phyloP scores from a whole-genome alignment of 192 early-diverging fungal species.

The Coemansia sp. region DNA sequence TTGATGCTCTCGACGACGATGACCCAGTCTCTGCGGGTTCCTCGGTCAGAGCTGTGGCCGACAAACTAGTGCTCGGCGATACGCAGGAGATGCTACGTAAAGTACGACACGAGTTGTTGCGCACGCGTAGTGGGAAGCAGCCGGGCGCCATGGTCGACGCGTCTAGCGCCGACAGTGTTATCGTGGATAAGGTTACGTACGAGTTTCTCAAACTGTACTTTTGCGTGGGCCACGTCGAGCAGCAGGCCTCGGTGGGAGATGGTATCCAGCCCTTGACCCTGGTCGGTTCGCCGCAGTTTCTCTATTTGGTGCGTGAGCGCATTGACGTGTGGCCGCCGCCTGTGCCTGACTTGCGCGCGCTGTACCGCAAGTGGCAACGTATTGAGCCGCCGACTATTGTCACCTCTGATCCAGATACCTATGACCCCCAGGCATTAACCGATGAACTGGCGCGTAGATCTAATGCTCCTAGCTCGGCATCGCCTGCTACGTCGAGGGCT shows the following conservation, averaged over 20 bases:
- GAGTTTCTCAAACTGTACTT: conserved; percentile 59
- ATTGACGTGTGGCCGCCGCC: conserved; percentile 59
- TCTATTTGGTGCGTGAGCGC: conserved; percentile 55
- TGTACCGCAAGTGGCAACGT: conserved; percentile 53
- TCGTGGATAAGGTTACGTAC: conserved; percentile 58
- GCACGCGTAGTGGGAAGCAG: conserved; percentile 23
- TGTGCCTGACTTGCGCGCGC: conserved; percentile 35
- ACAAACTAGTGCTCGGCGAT: conserved; percentile 7
- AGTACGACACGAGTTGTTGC: conserved; percentile 34
- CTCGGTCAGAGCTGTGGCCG: not conserved
- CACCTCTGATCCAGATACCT: conserved; percentile 48
- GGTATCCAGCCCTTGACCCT: conserved; percentile 42
- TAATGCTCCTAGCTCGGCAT: conserved; percentile 28
- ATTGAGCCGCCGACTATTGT: conserved; percentile 45
- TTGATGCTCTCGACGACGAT: conserved; percentile 20
- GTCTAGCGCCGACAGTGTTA: conserved; percentile 47
- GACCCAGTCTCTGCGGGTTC: not conserved
- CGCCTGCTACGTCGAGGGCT: conserved; percentile 19
- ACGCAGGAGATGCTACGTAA: not conserved
- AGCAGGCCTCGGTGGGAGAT: not conserved
- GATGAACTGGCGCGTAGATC: conserved; percentile 41
- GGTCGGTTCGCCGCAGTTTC: conserved; percentile 46
- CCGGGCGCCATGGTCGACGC: conserved; percentile 45
- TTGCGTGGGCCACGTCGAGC: conserved; percentile 34
- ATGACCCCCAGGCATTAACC: conserved; percentile 36